Evolutionary conservation across 2,329 filamentous ascomycete species (phyloP), one percentile per base, ranked within the genome.

Genomic region (Xylaria arbuscula): DNA sequence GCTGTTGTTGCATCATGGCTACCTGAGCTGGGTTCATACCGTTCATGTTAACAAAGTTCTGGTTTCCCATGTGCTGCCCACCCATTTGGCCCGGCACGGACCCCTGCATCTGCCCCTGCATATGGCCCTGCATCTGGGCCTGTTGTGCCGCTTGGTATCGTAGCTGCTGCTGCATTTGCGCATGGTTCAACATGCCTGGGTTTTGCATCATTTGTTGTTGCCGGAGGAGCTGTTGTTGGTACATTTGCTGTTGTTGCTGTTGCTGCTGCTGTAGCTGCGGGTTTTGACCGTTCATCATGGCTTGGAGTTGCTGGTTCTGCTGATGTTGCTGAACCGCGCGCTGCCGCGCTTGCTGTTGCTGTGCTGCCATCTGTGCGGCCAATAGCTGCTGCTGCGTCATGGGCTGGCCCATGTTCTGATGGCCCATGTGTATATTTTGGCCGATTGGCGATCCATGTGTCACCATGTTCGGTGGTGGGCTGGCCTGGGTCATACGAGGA

Each of bases 401-500:
- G 4, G 58, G 66, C 54, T 74, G 75, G 57, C 58, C 66, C 73
- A 77, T 73, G 53, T 68, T 72, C 65, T 83, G 85, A 68, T 82
- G 83, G 67, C 83, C 83, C 81, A 89, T 86, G 77, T 88, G 83
- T 79, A 88, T 84, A 60, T 79, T 78, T 68, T 83, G 83, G 28
- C 83, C 83, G 79, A 88, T 84, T 73, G 87, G 86, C 66, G 86
- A 86, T 68, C 83, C 83, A 64, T 88, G 86, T 0, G 85, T 81
- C 83, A 90, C 87, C 82, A 87, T 86, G 47, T 81, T 83, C 53
- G 88, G 87, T 54, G 88, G 85, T 22, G 89, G 88, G 75, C 88
- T 91, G 32, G 84, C 86, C 77, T 91, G 88, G 36, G 81, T 83
- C 85, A 90, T 89, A 65, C 88, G 86, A 54, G 89, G 89, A 11